A percentile compares a stretch with the other conserved stretches of the same genome.
These are phyloP conservation scores for Pseudogymnoascus destructans DNA, from an alignment of 2,329 filamentous ascomycete genomes.

Conservation along the genomic window DNA sequence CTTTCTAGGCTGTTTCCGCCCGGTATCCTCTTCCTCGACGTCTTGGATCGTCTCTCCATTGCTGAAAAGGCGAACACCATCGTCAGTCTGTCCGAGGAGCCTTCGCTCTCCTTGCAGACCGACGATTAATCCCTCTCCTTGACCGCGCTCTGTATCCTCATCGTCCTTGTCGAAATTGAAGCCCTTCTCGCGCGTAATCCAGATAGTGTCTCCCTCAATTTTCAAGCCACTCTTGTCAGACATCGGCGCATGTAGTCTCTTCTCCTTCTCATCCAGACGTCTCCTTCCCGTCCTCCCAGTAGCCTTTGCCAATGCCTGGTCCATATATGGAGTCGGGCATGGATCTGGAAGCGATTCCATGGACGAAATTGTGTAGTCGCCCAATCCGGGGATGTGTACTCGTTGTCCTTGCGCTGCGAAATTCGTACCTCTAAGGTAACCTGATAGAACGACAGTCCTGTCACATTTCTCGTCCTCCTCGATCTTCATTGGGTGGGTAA, in stretches of 20 bases:
- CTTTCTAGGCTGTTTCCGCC: constrained; percentile 45
- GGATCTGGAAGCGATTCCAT: constrained; percentile 88
- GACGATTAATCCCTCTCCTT: constrained; percentile 91
- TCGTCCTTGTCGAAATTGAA: constrained; percentile 61
- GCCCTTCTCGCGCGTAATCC: constrained; percentile 59
- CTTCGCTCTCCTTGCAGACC: constrained; percentile 71
- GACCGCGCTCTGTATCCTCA: constrained; percentile 59
- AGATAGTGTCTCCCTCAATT: constrained; percentile 94
- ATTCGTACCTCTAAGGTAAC: constrained; percentile 89
- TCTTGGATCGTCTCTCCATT: constrained; percentile 56
- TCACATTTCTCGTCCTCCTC: constrained; percentile 85
- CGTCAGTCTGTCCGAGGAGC: constrained; percentile 68
- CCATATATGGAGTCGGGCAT: constrained; percentile 84
- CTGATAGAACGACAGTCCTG: constrained; percentile 78
- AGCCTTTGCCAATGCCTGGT: constrained; percentile 73
- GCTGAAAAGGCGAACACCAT: constrained; percentile 75
- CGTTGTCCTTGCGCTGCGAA: constrained; percentile 75
- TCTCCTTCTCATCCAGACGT: constrained; percentile 89
- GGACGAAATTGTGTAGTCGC: constrained; percentile 69
- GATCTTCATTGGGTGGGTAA: constrained; percentile 84
- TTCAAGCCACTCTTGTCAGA: constrained; percentile 92
- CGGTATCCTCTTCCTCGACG: constrained; percentile 44
- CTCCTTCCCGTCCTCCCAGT: constrained; percentile 70
- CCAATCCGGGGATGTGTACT: constrained; percentile 84
- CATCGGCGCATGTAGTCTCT: constrained; percentile 93